A percentile compares a stretch with the other conserved stretches of the same genome.
Evolutionary conservation across 108 stramenopile genomes (phyloP).

Genomic region (Skeletonema potamos): DNA sequence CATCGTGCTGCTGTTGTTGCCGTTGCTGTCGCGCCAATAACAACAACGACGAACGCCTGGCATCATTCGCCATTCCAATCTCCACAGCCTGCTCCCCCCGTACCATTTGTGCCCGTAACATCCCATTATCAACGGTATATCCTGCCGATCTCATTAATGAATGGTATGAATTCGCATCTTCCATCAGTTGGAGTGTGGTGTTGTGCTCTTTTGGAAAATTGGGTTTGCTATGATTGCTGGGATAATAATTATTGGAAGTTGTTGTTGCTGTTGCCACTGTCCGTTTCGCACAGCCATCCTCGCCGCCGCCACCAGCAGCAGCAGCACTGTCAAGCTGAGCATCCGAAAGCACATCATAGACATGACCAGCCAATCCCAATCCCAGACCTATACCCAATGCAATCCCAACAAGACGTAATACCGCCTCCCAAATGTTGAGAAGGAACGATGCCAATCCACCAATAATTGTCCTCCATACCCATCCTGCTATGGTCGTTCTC

Average conservation of each 20-base stretch:
- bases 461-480: neutral
- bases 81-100: slow-evolving; percentile 25
- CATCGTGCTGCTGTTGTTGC: neutral
- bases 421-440: slow-evolving; percentile 12
- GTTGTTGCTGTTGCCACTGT: neutral
- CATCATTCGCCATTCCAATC: slow-evolving; percentile 12
- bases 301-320: neutral
- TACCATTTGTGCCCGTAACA: slow-evolving; percentile 42
- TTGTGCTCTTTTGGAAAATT: slow-evolving; percentile 13
- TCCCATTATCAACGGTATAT: slow-evolving; percentile 22
- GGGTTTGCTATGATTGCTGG: neutral
- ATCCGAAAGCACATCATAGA: slow-evolving; percentile 61
- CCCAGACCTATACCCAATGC: slow-evolving; percentile 74
- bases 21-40: too few species aligned
- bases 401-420: slow-evolving; percentile 45
- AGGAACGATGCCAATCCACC: neutral
- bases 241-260: neutral
- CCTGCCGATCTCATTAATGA: slow-evolving; percentile 37
- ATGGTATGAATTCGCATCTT: slow-evolving; percentile 42
- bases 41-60: neutral
- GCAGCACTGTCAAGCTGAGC: neutral
- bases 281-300: neutral
- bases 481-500: neutral
- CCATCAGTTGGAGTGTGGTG: neutral
- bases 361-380: slow-evolving; percentile 69